Percentiles rank a stretch among this genome's conserved stretches.
Evolutionary conservation across 306 rosid species (phyloP).

Genomic region (Fragaria vesca): DNA sequence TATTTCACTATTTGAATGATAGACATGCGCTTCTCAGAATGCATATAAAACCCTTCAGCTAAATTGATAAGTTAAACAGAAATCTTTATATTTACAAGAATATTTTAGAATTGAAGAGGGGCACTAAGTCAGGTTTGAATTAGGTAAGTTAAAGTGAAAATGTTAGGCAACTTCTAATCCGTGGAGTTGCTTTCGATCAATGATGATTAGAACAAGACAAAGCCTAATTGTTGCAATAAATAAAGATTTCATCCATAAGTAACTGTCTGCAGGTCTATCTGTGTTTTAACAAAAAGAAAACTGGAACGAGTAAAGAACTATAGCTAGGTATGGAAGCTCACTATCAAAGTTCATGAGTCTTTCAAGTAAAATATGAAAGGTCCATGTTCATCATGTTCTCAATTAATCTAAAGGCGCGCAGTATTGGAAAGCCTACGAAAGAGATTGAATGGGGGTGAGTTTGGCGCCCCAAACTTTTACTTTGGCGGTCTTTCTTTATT

Average conservation of each 20-base stretch:
- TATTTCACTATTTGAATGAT: too few relatives aligned
- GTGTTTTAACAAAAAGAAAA: background rate
- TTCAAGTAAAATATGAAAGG: conserved; percentile 21
- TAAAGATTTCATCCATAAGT: conserved; percentile 2
- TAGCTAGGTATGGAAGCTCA: conserved; percentile 37
- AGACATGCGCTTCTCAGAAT: too few relatives aligned
- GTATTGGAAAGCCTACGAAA: conserved; percentile 14
- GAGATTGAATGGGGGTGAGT: background rate
- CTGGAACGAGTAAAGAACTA: too few relatives aligned
- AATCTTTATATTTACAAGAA: background rate
- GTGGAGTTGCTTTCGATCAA: background rate
- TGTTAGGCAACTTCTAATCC: conserved; percentile 31
- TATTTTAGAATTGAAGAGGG: conserved; percentile 15
- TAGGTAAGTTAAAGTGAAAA: conserved; percentile 33
- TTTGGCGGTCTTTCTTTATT: background rate
- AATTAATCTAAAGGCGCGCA: background rate
- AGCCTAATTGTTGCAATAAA: conserved; percentile 27
- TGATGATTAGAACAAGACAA: conserved; percentile 5
- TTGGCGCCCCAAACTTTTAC: background rate
- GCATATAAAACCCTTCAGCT: too few relatives aligned
- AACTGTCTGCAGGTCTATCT: background rate
- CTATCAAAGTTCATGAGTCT: conserved; percentile 15
- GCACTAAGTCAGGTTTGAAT: conserved; percentile 9
- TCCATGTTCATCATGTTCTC: conserved; percentile 1
- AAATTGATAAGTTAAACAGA: background rate